These are phyloP conservation scores for Calycina herbarum DNA, from an alignment of 2,329 filamentous ascomycete genomes.

Conservation along the genomic window DNA sequence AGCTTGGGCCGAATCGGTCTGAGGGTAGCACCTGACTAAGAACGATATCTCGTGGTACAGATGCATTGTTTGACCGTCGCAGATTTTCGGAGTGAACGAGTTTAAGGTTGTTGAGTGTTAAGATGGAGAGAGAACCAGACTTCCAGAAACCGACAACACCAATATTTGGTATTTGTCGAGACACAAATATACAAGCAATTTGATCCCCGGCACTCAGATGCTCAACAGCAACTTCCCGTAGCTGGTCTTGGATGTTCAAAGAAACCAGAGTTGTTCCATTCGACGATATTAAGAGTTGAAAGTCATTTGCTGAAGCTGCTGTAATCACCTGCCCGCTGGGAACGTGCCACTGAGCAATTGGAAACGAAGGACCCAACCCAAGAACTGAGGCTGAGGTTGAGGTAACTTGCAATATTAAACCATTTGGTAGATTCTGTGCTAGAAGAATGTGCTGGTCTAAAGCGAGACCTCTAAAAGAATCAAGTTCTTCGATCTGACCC, in stretches of 20 bases:
- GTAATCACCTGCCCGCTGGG: slow-evolving; percentile 62
- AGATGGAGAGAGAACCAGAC: slow-evolving; percentile 73
- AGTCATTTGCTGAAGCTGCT: slow-evolving; percentile 71
- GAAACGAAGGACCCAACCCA: slow-evolving; percentile 57
- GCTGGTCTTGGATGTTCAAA: slow-evolving; percentile 59
- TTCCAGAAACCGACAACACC: slow-evolving; percentile 89
- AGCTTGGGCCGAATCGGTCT: slow-evolving; percentile 59
- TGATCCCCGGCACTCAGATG: slow-evolving; percentile 68
- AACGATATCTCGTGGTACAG: slow-evolving; percentile 79
- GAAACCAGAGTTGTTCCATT: slow-evolving; percentile 73
- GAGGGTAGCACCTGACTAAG: slow-evolving; percentile 75
- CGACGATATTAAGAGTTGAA: slow-evolving; percentile 70
- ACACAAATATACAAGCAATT: slow-evolving; percentile 80
- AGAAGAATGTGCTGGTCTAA: slow-evolving; percentile 73
- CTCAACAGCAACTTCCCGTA: slow-evolving; percentile 59
- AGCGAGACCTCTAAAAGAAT: slow-evolving; percentile 69
- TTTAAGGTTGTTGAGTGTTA: slow-evolving; percentile 66
- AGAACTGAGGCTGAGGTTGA: slow-evolving; percentile 60
- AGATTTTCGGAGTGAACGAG: slow-evolving; percentile 65
- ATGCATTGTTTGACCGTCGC: slow-evolving; percentile 64
- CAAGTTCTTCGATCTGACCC: slow-evolving; percentile 83
- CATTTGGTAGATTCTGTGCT: slow-evolving; percentile 62
- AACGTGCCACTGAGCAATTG: slow-evolving; percentile 59
- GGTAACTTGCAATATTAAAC: slow-evolving; percentile 75
- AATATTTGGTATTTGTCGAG: slow-evolving; percentile 60